Evolutionary conservation across 768 basidiomycete species (phyloP).

Genomic region (Xerocomellus intermedius): DNA sequence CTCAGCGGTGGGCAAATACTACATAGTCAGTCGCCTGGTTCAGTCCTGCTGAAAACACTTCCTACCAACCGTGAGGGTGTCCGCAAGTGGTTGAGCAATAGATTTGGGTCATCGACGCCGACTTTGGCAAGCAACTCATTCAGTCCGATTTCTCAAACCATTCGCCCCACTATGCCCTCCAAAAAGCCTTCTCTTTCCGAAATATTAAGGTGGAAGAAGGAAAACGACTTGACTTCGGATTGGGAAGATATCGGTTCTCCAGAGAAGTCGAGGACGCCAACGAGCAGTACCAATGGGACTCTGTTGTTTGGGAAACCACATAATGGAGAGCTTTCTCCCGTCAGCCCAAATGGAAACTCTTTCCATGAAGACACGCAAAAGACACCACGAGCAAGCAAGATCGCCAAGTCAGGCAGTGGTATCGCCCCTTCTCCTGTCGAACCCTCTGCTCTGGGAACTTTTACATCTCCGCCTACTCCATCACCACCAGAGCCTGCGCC

Average conservation of each 20-base stretch:
- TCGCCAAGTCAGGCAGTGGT: conserved; percentile 28
- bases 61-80: conserved; percentile 78
- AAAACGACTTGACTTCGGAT: conserved; percentile 53
- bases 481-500: conserved; percentile 56
- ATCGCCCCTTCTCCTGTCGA: conserved; percentile 23
- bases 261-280: conserved; percentile 48
- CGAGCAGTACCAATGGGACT: conserved; percentile 42
- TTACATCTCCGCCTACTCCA: conserved; percentile 40
- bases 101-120: conserved; percentile 47
- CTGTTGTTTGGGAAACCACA: conserved; percentile 25
- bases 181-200: conserved; percentile 72
- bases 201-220: conserved; percentile 55
- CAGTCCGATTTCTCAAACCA: conserved; percentile 32
- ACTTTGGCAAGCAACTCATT: conserved; percentile 38
- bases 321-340: conserved; percentile 31
- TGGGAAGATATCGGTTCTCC: conserved; percentile 61
- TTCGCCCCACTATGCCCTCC: conserved; percentile 38
- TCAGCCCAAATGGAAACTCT: conserved; percentile 28
- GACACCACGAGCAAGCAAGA: conserved; percentile 36
- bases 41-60: conserved; percentile 43
- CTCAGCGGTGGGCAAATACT: conserved; percentile 35
- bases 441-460: conserved; percentile 23
- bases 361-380: conserved; percentile 32
- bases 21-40: conserved; percentile 34
- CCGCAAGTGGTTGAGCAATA: conserved; percentile 72